These are phyloP conservation scores for Nicotiana obtusifolia DNA, from an alignment of 257 asterid genomes.

Conservation along the genomic window DNA sequence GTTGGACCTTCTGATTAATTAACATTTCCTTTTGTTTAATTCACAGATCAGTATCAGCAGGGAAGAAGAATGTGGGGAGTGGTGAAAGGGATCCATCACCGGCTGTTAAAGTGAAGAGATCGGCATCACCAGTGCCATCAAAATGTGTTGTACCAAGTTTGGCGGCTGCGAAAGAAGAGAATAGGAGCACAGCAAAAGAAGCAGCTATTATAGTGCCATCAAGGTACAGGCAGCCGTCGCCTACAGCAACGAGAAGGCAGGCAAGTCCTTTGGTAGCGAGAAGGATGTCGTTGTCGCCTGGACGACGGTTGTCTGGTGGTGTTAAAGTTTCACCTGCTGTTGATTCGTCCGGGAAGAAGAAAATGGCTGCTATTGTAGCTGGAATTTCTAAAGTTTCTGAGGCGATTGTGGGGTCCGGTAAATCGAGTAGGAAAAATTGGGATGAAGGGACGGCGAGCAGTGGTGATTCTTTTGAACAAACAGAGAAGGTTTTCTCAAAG, in stretches of 20 bases:
- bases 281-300: slow-evolving; percentile 87
- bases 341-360: slow-evolving; percentile 80
- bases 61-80: slow-evolving; percentile 41
- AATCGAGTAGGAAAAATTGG: slow-evolving; percentile 79
- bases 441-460: slow-evolving; percentile 50
- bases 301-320: slow-evolving; percentile 70
- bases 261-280: slow-evolving; percentile 68
- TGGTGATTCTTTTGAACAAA: slow-evolving; percentile 44
- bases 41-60: slow-evolving; percentile 43
- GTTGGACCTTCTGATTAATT: too few species aligned
- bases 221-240: slow-evolving; percentile 87
- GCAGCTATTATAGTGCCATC: slow-evolving; percentile 90
- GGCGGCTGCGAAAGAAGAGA: slow-evolving; percentile 78
- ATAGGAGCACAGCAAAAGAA: slow-evolving; percentile 59
- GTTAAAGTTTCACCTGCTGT: slow-evolving; percentile 55
- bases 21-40: too few species aligned
- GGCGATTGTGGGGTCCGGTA: slow-evolving; percentile 52
- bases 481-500: slow-evolving; percentile 41
- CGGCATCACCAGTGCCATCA: slow-evolving; percentile 84
- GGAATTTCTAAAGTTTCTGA: slow-evolving; percentile 79
- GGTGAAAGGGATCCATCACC: slow-evolving; percentile 80
- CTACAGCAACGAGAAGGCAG: slow-evolving; percentile 61
- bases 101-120: slow-evolving; percentile 65
- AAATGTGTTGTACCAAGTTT: slow-evolving; percentile 89
- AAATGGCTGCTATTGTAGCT: slow-evolving; percentile 52